Evolutionary conservation across 768 basidiomycete species (phyloP).

Genomic region (Leucocoprinus leucothites): DNA sequence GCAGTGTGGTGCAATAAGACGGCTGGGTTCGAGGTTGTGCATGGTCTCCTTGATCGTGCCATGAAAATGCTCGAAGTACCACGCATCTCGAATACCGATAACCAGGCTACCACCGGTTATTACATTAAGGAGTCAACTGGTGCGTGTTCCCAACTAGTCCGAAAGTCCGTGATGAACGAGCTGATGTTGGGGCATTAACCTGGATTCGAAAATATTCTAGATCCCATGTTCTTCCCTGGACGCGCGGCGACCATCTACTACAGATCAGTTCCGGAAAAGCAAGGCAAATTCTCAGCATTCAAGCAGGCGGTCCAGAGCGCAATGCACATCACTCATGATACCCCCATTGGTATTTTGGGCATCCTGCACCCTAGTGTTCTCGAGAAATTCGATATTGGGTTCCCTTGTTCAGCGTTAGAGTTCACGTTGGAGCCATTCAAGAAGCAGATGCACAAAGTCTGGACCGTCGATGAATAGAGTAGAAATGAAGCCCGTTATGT

Average conservation of each 20-base stretch:
- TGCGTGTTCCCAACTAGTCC: conserved; percentile 31
- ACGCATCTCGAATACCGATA: conserved; percentile 58
- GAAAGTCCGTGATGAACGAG: not conserved
- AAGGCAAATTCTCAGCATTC: conserved; percentile 28
- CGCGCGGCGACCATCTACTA: conserved; percentile 92
- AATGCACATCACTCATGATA: conserved; percentile 47
- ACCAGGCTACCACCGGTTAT: conserved; percentile 69
- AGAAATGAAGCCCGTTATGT: not conserved
- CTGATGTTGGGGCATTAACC: not conserved
- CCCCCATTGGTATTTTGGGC: conserved; percentile 84
- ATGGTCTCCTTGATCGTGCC: conserved; percentile 89
- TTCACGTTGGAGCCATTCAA: conserved; percentile 95
- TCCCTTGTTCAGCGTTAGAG: conserved; percentile 93
- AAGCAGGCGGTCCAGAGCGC: conserved; percentile 45
- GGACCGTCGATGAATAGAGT: conserved; percentile 49
- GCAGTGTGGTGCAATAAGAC: conserved; percentile 97
- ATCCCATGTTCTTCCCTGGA: conserved; percentile 93
- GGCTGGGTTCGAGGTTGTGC: conserved; percentile 95
- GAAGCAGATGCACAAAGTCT: conserved; percentile 58
- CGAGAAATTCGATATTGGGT: conserved; percentile 89
- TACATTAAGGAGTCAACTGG: conserved; percentile 87
- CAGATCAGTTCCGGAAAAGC: conserved; percentile 48
- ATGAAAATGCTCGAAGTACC: conserved; percentile 97
- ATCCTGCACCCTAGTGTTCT: conserved; percentile 92
- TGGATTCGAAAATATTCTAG: conserved; percentile 35